Percentiles rank a stretch among this genome's conserved stretches.
Evolutionary conservation across 306 rosid species (phyloP).

Genomic region (Gynostemma pentaphyllum): DNA sequence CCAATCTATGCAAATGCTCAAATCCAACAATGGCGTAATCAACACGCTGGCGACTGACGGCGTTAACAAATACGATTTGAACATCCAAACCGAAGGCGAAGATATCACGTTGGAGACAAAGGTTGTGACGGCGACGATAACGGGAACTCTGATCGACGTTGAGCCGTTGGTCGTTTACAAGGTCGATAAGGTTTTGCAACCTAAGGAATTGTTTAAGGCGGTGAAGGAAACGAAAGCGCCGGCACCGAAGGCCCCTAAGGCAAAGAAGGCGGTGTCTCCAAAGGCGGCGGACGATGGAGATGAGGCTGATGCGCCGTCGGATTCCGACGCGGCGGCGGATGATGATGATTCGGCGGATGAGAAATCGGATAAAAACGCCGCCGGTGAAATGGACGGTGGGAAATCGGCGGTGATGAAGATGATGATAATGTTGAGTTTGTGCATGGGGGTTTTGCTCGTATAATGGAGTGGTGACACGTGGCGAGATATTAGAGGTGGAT

Average conservation of each 20-base stretch:
- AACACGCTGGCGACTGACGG: slow-evolving; percentile 83
- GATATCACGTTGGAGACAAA: slow-evolving; percentile 56
- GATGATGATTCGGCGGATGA: slow-evolving; percentile 24
- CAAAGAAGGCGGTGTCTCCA: not conserved
- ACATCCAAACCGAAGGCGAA: slow-evolving; percentile 68
- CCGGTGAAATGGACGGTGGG: slow-evolving; percentile 23
- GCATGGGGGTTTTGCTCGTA: slow-evolving; percentile 32
- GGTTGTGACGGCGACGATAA: slow-evolving; percentile 38
- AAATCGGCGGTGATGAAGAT: slow-evolving; percentile 28
- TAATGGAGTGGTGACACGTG: slow-evolving; percentile 14
- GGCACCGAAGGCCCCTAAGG: not conserved
- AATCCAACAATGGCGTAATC: slow-evolving; percentile 56
- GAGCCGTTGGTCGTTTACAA: slow-evolving; percentile 72
- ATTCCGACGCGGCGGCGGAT: slow-evolving; percentile 30
- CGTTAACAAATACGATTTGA: slow-evolving; percentile 69
- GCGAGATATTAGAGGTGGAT: not conserved
- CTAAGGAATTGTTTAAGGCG: slow-evolving; percentile 59
- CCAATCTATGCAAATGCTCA: slow-evolving; percentile 60
- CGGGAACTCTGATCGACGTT: slow-evolving; percentile 62
- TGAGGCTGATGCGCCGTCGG: slow-evolving; percentile 13
- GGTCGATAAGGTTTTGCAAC: slow-evolving; percentile 61
- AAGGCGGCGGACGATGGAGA: slow-evolving; percentile 3
- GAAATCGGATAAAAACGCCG: slow-evolving; percentile 48
- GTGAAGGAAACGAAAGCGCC: slow-evolving; percentile 18
- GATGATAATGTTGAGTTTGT: slow-evolving; percentile 26